These are phyloP conservation scores for Nidula niveotomentosa DNA, from an alignment of 1,284 basidiomycete genomes.

Conservation along the genomic window DNA sequence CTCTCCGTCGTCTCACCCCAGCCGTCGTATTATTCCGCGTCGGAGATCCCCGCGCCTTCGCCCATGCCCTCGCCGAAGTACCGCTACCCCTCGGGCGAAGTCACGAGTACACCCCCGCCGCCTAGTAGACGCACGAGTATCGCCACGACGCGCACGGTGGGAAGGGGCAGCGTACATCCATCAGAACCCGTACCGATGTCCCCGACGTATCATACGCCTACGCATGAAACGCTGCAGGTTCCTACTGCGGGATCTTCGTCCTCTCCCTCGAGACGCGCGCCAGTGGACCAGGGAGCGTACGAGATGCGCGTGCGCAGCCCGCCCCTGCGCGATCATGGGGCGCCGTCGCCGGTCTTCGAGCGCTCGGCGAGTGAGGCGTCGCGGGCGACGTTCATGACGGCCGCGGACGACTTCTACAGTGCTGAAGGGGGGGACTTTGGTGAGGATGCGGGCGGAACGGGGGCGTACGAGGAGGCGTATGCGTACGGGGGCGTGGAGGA, in stretches of 20 bases:
- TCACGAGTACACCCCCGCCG: constrained; percentile 36
- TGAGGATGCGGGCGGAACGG: neutral
- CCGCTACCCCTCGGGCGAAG: constrained; percentile 40
- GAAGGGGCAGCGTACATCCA: neutral
- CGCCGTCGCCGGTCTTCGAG: constrained; percentile 20
- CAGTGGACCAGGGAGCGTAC: constrained; percentile 30
- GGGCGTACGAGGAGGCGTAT: too few species aligned
- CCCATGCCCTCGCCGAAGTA: constrained; percentile 56
- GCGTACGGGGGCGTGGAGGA: too few species aligned
- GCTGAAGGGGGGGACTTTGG: constrained; percentile 12
- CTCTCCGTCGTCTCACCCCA: constrained; percentile 24
- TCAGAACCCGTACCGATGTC: neutral
- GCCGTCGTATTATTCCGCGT: constrained; percentile 72
- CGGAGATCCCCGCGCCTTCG: constrained; percentile 61
- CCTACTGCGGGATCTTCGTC: neutral
- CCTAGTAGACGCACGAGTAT: constrained; percentile 34
- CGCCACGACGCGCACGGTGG: constrained; percentile 23
- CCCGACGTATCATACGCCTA: neutral
- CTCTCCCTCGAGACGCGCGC: neutral
- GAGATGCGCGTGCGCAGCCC: constrained; percentile 55
- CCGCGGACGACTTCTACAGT: constrained; percentile 36
- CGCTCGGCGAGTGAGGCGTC: constrained; percentile 37
- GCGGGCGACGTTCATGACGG: constrained; percentile 39
- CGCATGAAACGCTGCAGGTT: neutral
- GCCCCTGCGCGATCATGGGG: constrained; percentile 17